These are phyloP conservation scores for Hirschfeldia incana DNA, from an alignment of 345 rosid genomes.

Conservation along the genomic window DNA sequence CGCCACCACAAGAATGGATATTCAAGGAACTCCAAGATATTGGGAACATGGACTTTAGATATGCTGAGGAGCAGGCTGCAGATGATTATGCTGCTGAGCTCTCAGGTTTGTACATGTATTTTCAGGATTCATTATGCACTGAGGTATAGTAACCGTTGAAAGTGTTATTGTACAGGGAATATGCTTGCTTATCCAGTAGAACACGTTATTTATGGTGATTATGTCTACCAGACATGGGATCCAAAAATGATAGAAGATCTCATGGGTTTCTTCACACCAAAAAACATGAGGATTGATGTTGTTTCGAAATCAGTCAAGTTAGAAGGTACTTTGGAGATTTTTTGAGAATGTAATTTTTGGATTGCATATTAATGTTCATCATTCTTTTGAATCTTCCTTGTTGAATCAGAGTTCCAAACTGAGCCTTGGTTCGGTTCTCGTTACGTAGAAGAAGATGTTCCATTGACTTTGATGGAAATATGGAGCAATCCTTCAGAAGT, in stretches of 20 bases:
- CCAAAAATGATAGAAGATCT: conserved; percentile 60
- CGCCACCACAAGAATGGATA: conserved; percentile 93
- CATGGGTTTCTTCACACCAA: conserved; percentile 70
- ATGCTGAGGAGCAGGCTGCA: conserved; percentile 93
- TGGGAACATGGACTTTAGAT: conserved; percentile 88
- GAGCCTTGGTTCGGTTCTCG: conserved; percentile 96
- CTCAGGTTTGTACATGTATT: conserved; percentile 59
- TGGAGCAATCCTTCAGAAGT: conserved; percentile 82
- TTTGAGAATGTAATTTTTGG: conserved; percentile 3
- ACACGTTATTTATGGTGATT: conserved; percentile 88
- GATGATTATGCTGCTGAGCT: conserved; percentile 98
- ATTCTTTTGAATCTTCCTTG: conserved; percentile 21
- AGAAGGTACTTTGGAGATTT: conserved; percentile 51
- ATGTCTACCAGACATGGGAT: conserved; percentile 82
- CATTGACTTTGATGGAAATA: conserved; percentile 60
- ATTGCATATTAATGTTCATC: conserved; percentile 6
- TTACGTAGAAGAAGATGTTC: conserved; percentile 68
- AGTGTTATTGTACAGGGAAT: conserved; percentile 59
- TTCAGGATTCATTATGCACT: conserved; percentile 4
- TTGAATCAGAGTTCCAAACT: conserved; percentile 53
- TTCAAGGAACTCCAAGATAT: conserved; percentile 96
- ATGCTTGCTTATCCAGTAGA: conserved; percentile 78
- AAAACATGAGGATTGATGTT: conserved; percentile 94
- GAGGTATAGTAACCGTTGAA: conserved; percentile 11
- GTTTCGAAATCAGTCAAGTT: conserved; percentile 67